Base-by-base conservation (phyloP, 2,329 filamentous ascomycete genomes). In the Penicillium sp. region DNA sequence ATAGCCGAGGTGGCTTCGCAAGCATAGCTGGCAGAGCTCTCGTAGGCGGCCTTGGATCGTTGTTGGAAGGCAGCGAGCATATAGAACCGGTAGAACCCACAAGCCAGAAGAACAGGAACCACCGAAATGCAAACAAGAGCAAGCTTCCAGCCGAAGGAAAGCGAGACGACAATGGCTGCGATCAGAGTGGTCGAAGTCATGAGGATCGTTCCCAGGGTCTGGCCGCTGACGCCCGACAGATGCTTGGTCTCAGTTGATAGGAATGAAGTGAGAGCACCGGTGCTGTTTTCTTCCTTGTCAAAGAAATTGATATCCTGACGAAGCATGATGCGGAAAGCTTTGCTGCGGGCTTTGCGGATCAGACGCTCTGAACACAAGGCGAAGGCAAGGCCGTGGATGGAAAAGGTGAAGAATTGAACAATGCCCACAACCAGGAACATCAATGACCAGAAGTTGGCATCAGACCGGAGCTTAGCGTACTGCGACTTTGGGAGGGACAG, bases 1-100 rank as follows among this genome's bases (percentile, higher is more conserved):
- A 97, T 96, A 5, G 90, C 86, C 2, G 87, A 90, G 20, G 94
- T 94, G 29, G 90, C 90, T 66, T 98, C 93, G 32, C 90, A 93
- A 8, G 93, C 93, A 60, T 86, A 94, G 40, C 83, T 84, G 6
- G 91, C 91, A 43, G 87, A 91, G 41, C 77, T 72, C 59, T 87
- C 78, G 61, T 97, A 90, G 3, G 87, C 83, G 50, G 75, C 74
- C 72, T 93, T 94, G 1, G 88, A 83, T 16, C 86, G 84, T 25
- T 76, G 76, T 68, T 87, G 86, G 71, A 88, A 95, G 50, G 81
- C 78, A 2, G 87, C 82, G 15, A 94, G 76, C 68, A 93, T 83
- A 68, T 81, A 90, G 69, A 96, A 94, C 3, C 89, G 81, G 66
- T 89, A 83, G 71, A 89, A 93, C n/a, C 89, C 86, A 58, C 86